Percentiles rank a stretch among this genome's conserved stretches.
These are phyloP conservation scores for Eutrema japonicum DNA, from an alignment of 345 rosid species.

Conservation along the genomic window DNA sequence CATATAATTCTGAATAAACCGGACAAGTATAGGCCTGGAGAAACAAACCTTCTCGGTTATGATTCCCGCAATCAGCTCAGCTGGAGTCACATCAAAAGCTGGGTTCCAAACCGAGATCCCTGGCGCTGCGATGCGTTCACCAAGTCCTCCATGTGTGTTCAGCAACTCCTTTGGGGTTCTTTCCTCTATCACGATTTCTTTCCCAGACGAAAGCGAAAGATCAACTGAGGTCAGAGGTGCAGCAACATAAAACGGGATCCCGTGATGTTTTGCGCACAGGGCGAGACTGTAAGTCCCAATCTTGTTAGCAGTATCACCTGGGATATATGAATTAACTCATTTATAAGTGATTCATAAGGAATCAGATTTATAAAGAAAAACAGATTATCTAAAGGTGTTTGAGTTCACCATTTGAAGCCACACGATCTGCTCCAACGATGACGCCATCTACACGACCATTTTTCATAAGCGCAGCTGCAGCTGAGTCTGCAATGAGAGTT, in stretches of 20 bases:
- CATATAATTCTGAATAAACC: background rate
- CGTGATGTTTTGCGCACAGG: constrained; percentile 70
- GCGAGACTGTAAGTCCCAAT: constrained; percentile 98
- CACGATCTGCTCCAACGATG: constrained; percentile 95
- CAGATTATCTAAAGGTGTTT: constrained; percentile 16
- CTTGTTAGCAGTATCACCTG: constrained; percentile 98
- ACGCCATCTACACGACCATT: constrained; percentile 75
- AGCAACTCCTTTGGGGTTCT: constrained; percentile 77
- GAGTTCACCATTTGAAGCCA: constrained; percentile 78
- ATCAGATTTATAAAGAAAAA: constrained; percentile 17
- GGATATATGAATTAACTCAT: constrained; percentile 7
- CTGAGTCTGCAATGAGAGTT: constrained; percentile 88
- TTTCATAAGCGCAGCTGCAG: constrained; percentile 93
- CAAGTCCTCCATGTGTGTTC: constrained; percentile 82
- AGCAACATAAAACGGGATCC: constrained; percentile 81
- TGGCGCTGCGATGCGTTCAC: constrained; percentile 96
- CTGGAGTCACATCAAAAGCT: constrained; percentile 94
- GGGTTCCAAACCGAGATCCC: constrained; percentile 94
- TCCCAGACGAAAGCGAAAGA: constrained; percentile 73
- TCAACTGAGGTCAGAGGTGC: constrained; percentile 93
- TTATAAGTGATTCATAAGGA: constrained; percentile 1
- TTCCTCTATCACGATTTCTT: constrained; percentile 82
- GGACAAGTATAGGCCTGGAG: background rate
- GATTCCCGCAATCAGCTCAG: constrained; percentile 72
- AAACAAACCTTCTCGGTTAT: constrained; percentile 78